Evolutionary conservation across 495 filamentous ascomycete species (phyloP).

Genomic region (Penicillium pulvis): DNA sequence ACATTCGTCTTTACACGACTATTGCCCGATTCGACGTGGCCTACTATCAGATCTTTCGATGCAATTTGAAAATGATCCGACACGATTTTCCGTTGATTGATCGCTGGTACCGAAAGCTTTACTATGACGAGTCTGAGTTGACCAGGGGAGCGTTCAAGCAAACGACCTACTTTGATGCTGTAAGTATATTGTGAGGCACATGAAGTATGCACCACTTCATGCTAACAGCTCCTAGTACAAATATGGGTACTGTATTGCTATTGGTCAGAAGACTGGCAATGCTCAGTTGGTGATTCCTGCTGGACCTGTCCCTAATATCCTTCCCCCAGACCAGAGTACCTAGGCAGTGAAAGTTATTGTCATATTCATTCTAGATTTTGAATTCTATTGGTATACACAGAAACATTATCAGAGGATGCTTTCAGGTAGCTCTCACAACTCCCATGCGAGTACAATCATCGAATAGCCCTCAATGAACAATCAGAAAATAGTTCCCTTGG

Average conservation of each 20-base stretch:
- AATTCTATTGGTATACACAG: too few species aligned
- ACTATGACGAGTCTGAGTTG: slow-evolving; percentile 62
- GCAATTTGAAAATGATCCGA: slow-evolving; percentile 70
- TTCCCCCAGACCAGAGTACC: slow-evolving; percentile 21
- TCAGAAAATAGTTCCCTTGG: slow-evolving; percentile 24
- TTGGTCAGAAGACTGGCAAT: slow-evolving; percentile 17
- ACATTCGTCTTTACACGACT: slow-evolving; percentile 66
- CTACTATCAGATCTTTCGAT: slow-evolving; percentile 70
- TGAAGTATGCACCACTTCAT: background rate
- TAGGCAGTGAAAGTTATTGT: background rate
- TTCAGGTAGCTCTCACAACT: too few species aligned
- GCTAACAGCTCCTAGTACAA: slow-evolving; percentile 14
- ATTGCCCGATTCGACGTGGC: slow-evolving; percentile 68
- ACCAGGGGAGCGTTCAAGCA: slow-evolving; percentile 63
- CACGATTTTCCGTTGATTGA: slow-evolving; percentile 70
- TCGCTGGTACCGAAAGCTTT: slow-evolving; percentile 68
- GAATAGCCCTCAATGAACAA: background rate
- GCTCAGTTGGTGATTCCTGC: slow-evolving; percentile 52
- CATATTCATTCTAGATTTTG: too few species aligned
- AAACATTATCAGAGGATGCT: too few species aligned
- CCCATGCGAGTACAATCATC: too few species aligned
- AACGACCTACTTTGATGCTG: slow-evolving; percentile 65
- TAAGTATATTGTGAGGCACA: slow-evolving; percentile 29
- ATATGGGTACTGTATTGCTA: slow-evolving; percentile 46
- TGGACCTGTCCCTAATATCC: slow-evolving; percentile 62